Evolutionary conservation across 306 rosid species (phyloP).

Genomic region (Carpinus fangiana): DNA sequence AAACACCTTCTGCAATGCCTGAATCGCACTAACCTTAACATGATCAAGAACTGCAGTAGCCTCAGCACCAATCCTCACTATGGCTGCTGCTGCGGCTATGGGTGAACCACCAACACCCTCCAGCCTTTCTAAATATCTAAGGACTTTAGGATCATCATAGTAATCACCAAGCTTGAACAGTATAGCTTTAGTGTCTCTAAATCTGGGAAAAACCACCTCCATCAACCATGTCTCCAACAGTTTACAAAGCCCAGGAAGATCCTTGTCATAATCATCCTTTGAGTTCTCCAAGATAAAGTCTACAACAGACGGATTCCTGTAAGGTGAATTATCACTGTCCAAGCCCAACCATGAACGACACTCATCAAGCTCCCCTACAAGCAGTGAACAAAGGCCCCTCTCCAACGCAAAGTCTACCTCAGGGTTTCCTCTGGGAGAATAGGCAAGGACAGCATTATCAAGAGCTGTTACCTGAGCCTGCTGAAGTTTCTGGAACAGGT

Average conservation of each 20-base stretch:
- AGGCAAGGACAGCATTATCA: constrained; percentile 47
- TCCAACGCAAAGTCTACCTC: constrained; percentile 89
- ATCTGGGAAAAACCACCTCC: constrained; percentile 93
- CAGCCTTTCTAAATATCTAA: constrained; percentile 79
- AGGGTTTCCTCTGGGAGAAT: constrained; percentile 55
- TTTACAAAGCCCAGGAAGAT: constrained; percentile 95
- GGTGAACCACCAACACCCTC: constrained; percentile 84
- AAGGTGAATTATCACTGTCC: constrained; percentile 68
- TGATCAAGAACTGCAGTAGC: constrained; percentile 92
- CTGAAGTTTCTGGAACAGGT: constrained; percentile 89
- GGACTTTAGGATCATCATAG: constrained; percentile 86
- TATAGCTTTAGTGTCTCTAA: constrained; percentile 73
- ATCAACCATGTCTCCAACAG: constrained; percentile 88
- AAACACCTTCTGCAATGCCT: constrained; percentile 81
- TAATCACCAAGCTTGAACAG: constrained; percentile 87
- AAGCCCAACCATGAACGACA: constrained; percentile 90
- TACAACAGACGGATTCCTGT: constrained; percentile 76
- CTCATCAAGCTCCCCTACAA: constrained; percentile 84
- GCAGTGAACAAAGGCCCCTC: constrained; percentile 95
- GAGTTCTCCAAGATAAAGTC: constrained; percentile 76
- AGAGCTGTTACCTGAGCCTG: constrained; percentile 64
- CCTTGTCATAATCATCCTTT: constrained; percentile 72
- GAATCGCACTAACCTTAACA: constrained; percentile 79
- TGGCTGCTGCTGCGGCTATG: constrained; percentile 97
- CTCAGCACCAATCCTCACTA: constrained; percentile 88